phyloP scores from a whole-genome alignment of 345 rosid genomes.

The thale cress (Arabidopsis thaliana) region TAIR10.1 NC_003070.9:15895501-15896000 shows the following conservation, averaged over 20 bases:
- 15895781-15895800: constrained; percentile 79
- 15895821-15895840: not conserved
- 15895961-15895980: constrained; percentile 42
- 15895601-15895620: constrained; percentile 90
- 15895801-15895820: constrained; percentile 15
- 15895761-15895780: constrained; percentile 84
- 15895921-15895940: constrained; percentile 75
- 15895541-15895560: constrained; percentile 86
- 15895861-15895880: constrained; percentile 49
- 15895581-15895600: constrained; percentile 87
- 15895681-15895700: not conserved
- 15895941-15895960: constrained; percentile 96
- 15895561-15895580: constrained; percentile 88
- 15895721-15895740: constrained; percentile 94
- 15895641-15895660: constrained; percentile 55
- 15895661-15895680: constrained; percentile 9
- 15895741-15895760: constrained; percentile 93
- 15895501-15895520: not conserved
- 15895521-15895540: constrained; percentile 28
- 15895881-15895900: constrained; percentile 98
- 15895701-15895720: not conserved
- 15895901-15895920: constrained; percentile 93
- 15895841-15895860: not conserved
- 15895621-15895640: constrained; percentile 85
- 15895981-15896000: not conserved